Percentiles rank a stretch among this genome's conserved stretches.
These are phyloP conservation scores for Pharus latifolius DNA, from an alignment of 176 grass and related monocot genomes.

Conservation along the genomic window DNA sequence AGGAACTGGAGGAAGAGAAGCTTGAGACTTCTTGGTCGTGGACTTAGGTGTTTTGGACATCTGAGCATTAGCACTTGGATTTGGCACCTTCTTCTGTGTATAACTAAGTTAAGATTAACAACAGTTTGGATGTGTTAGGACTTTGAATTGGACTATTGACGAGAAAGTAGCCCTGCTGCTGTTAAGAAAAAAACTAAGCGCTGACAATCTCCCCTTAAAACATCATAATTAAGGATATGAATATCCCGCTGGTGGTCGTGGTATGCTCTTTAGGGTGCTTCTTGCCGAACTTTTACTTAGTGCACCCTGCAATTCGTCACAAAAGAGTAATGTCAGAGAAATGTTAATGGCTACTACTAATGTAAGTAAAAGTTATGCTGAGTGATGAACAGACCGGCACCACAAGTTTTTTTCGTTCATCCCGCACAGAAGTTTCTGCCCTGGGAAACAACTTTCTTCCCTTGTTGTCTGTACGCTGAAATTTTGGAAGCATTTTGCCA, in stretches of 20 bases:
- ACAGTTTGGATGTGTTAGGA: conserved; percentile 4
- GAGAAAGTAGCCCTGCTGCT: background rate
- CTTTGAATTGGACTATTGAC: background rate
- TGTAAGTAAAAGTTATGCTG: background rate
- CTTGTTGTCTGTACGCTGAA: conserved; percentile 9
- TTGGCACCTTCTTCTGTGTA: conserved; percentile 76
- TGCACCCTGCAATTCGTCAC: conserved; percentile 26
- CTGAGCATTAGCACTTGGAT: conserved; percentile 30
- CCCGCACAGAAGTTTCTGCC: conserved; percentile 19
- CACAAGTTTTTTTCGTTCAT: conserved; percentile 15
- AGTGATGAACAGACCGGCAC: conserved; percentile 21
- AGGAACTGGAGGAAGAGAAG: conserved; percentile 20
- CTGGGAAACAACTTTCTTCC: conserved; percentile 49
- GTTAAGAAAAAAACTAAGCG: background rate
- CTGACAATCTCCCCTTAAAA: background rate
- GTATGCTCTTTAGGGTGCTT: conserved; percentile 23
- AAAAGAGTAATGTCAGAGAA: conserved; percentile 8
- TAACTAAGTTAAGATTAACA: conserved; percentile 47
- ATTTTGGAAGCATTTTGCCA: conserved; percentile 31
- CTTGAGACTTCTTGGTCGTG: conserved; percentile 20
- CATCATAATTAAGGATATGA: conserved; percentile 75
- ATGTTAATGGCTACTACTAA: background rate
- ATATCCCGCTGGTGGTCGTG: conserved; percentile 32
- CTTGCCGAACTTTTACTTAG: conserved; percentile 23
- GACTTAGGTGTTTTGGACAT: conserved; percentile 39